Conservation (phyloP, 495 filamentous ascomycete genomes). For the Neurospora tetraspora region DNA sequence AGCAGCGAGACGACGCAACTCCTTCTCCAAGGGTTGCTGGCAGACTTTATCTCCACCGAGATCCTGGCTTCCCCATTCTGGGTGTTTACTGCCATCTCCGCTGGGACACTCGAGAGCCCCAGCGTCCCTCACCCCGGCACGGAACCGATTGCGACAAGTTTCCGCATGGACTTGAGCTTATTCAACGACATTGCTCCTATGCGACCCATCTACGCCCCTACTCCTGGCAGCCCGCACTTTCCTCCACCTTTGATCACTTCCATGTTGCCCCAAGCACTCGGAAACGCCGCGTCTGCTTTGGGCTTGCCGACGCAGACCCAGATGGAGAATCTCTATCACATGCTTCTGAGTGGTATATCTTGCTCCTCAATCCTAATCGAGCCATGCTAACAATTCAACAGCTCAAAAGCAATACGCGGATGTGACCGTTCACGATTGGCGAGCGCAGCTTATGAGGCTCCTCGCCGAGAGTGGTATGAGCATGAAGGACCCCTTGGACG, state of each 20-base stretch:
- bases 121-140: neutral
- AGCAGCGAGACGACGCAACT: neutral
- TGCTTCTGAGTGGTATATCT: constrained; percentile 1
- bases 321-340: constrained; percentile 6
- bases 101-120: constrained; percentile 10
- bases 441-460: constrained; percentile 4
- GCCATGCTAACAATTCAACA: no score
- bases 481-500: neutral
- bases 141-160: no score
- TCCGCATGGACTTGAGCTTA: constrained; percentile 7
- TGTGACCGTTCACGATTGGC: neutral
- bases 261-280: neutral
- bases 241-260: no score
- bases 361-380: no score
- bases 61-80: constrained; percentile 10
- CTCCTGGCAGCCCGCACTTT: neutral
- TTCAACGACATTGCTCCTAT: constrained; percentile 5
- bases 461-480: constrained; percentile 5
- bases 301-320: neutral
- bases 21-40: constrained; percentile 13
- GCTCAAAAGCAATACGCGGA: constrained; percentile 1
- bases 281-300: no score
- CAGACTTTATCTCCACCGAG: constrained; percentile 13
- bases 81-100: constrained; percentile 15
- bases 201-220: neutral